Conservation (phyloP, 352 stramenopile species). For the Globisporangium middletonii region DNA sequence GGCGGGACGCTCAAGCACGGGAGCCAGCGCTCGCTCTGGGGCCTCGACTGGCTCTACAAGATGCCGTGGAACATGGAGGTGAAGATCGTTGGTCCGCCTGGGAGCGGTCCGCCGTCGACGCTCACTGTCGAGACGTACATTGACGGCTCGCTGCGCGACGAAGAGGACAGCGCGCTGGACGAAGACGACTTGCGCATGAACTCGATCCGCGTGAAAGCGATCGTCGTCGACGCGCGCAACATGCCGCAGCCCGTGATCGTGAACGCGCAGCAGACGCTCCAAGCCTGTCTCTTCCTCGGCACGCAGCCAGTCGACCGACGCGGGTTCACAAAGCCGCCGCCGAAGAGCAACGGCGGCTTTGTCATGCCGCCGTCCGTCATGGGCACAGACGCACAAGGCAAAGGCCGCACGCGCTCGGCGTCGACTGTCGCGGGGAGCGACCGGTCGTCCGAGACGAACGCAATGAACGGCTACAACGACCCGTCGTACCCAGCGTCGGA, state of each 20-base stretch:
- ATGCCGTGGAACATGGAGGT: conserved; percentile 92
- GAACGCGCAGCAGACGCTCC: conserved; percentile 83
- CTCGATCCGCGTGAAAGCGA: conserved; percentile 83
- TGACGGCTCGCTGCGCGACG: conserved; percentile 68
- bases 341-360: conserved; percentile 83
- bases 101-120: conserved; percentile 77
- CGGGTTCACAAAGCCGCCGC: conserved; percentile 82
- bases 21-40: conserved; percentile 70
- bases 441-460: conserved; percentile 60
- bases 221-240: conserved; percentile 84
- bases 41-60: conserved; percentile 84
- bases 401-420: conserved; percentile 49
- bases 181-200: conserved; percentile 83
- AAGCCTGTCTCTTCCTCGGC: conserved; percentile 81
- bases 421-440: conserved; percentile 46
- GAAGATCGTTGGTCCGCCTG: conserved; percentile 83
- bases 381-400: conserved; percentile 50
- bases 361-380: conserved; percentile 50
- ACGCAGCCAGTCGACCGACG: conserved; percentile 81
- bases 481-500: conserved; percentile 51
- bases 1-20: conserved; percentile 56
- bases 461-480: conserved; percentile 42
- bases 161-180: conserved; percentile 57
- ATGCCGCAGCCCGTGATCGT: conserved; percentile 83
- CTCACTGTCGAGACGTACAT: conserved; percentile 88